Evolutionary conservation across 2,329 filamentous ascomycete genomes (phyloP).

Genomic region (Alternaria longipes): DNA sequence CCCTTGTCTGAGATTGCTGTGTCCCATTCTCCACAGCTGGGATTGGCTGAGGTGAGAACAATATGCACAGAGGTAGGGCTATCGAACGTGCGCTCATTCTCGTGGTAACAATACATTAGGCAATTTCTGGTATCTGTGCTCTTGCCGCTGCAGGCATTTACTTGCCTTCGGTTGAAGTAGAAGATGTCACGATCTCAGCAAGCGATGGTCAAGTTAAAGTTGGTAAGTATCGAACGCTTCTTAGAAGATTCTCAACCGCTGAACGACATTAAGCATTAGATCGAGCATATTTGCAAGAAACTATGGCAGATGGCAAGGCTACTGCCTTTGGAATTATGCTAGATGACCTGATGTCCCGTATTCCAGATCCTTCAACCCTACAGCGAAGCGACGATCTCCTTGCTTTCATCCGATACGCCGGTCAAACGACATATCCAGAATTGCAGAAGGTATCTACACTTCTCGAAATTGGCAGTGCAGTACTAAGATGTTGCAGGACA

Average conservation of each 20-base stretch:
- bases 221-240: slow-evolving; percentile 9
- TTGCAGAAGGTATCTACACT: slow-evolving; percentile 15
- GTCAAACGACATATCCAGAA: slow-evolving; percentile 15
- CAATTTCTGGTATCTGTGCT: slow-evolving; percentile 13
- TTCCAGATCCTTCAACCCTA: slow-evolving; percentile 2
- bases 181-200: slow-evolving; percentile 19
- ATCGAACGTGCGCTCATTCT: not conserved
- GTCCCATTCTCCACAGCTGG: slow-evolving; percentile 14
- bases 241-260: not conserved
- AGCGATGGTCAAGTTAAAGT: slow-evolving; percentile 22
- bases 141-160: slow-evolving; percentile 9
- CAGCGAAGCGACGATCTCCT: slow-evolving; percentile 9
- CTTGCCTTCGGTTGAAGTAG: slow-evolving; percentile 7
- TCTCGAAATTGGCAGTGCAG: slow-evolving; percentile 1
- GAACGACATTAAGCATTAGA: slow-evolving; percentile 13
- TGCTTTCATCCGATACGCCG: slow-evolving; percentile 9
- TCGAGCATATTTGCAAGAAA: not conserved
- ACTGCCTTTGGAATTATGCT: slow-evolving; percentile 9
- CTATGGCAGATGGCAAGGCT: not conserved
- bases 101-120: slow-evolving; percentile 1
- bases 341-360: slow-evolving; percentile 4
- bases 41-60: slow-evolving; percentile 15
- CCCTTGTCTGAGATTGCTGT: slow-evolving; percentile 20
- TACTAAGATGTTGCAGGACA: slow-evolving; percentile 12
- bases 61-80: slow-evolving; percentile 22